These are phyloP conservation scores for Uronychia setigera DNA, from an alignment of 73 alveolate species.

Conservation along the genomic window DNA sequence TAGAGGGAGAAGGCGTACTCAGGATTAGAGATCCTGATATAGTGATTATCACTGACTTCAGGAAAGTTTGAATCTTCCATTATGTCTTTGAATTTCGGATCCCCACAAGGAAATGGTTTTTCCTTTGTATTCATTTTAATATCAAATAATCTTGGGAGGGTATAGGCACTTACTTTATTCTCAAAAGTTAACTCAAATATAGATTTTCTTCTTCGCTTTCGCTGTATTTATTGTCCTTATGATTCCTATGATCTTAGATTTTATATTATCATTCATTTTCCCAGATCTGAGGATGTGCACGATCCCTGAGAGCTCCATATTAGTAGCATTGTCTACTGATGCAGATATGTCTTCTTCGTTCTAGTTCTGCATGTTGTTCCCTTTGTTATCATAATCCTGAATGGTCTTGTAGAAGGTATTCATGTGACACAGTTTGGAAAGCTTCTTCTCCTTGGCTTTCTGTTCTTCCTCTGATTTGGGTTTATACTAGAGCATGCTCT, in stretches of 20 bases:
- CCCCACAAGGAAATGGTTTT: too few relatives aligned
- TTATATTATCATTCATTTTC: background rate
- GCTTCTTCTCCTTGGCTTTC: background rate
- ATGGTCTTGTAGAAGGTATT: background rate
- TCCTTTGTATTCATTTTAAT: too few relatives aligned
- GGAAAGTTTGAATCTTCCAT: too few relatives aligned
- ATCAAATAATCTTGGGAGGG: too few relatives aligned
- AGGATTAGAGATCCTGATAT: too few relatives aligned
- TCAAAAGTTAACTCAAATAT: too few relatives aligned
- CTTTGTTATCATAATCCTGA: background rate
- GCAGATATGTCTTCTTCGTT: background rate
- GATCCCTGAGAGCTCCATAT: background rate
- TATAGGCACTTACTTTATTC: too few relatives aligned
- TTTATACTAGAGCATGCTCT: background rate
- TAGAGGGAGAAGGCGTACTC: too few relatives aligned
- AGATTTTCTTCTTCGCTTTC: too few relatives aligned
- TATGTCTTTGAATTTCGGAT: too few relatives aligned
- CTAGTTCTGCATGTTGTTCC: background rate
- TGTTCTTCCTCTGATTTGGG: background rate
- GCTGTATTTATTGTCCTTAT: too few relatives aligned
- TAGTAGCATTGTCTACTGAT: background rate
- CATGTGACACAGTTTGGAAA: background rate
- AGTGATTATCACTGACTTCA: too few relatives aligned
- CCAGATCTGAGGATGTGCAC: background rate
- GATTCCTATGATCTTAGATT: background rate